Evolutionary conservation across 169 alveolate genomes (phyloP), one percentile per base, ranked within the genome.

Genomic region (Babesia bovis): DNA sequence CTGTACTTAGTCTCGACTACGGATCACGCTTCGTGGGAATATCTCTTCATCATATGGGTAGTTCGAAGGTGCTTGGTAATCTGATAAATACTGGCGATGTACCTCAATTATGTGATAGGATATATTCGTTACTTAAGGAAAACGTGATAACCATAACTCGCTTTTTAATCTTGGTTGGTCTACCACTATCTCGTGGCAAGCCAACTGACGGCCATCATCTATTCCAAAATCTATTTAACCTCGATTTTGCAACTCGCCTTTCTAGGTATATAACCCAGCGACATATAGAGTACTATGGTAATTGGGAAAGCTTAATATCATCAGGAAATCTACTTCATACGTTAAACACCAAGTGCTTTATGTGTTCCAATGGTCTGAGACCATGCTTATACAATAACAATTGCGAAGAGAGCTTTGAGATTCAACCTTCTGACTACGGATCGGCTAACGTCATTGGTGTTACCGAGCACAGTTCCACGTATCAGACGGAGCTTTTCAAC

Each of bases 221-320:
- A 5, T 63, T 47, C 21, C 73, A 63, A 30, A 30, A 58, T 5
- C 60, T 63, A 17, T 63, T 45, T 21, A 63, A 63, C 23, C 47
- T 63, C 0, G 73, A 63, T 63, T 63, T 63, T 49, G 73, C 73
- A 4, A 63, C 73, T 3, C 19, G 73, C 33, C 60, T 63, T 13
- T 44, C 73, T 13, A 44, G 73, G 50, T 63, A 63, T 30, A 63
- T 63, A 17, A 45, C 17, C 26, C 17, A 36, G 7, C 17, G 73
- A 19, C 73, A 63, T 30, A 26, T 63, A 49, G 73, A 44, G 30
- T 28, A 47, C 51, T 63, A 63, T 32, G 73, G 73, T 12, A 63
- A 63, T 63, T 63, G 73, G 73, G 73, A 63, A 49, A n/a, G n/a
- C n/a, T n/a, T n/a, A 49, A 57, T 19, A 26, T 30, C 26, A 3